Evolutionary conservation across 2,329 filamentous ascomycete species (phyloP).

Genomic region (Trichoderma semiorbis): DNA sequence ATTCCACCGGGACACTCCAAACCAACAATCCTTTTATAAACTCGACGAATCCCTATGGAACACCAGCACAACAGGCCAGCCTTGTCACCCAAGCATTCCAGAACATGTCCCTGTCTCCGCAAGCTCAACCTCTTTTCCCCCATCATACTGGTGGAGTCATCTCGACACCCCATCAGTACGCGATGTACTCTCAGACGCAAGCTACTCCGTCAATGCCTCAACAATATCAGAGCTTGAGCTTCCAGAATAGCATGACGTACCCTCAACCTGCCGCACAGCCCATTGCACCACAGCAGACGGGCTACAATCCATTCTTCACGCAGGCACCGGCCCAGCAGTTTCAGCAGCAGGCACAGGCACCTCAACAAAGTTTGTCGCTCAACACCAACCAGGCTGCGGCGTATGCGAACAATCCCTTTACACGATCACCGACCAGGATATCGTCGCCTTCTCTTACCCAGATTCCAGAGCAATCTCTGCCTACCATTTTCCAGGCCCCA

Average conservation of each 20-base stretch:
- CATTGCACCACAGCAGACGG: conserved; percentile 38
- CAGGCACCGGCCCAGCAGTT: conserved; percentile 27
- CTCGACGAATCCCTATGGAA: conserved; percentile 69
- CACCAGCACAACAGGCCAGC: conserved; percentile 39
- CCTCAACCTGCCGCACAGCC: conserved; percentile 34
- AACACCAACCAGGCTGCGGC: conserved; percentile 37
- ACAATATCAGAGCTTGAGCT: conserved; percentile 37
- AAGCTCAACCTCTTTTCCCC: conserved; percentile 63
- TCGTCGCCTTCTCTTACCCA: conserved; percentile 49
- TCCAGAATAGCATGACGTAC: conserved; percentile 44
- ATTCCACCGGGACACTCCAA: conserved; percentile 60
- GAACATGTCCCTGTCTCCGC: conserved; percentile 62
- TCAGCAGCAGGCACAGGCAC: conserved; percentile 26
- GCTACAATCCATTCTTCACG: conserved; percentile 53
- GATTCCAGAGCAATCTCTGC: conserved; percentile 51
- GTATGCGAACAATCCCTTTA: conserved; percentile 47
- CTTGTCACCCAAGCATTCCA: conserved; percentile 68
- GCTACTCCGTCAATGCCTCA: conserved; percentile 41
- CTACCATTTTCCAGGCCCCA: conserved; percentile 38
- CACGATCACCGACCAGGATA: conserved; percentile 48
- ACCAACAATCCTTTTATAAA: conserved; percentile 54
- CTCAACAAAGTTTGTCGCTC: conserved; percentile 39
- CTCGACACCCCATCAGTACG: conserved; percentile 39
- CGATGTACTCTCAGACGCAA: conserved; percentile 41
- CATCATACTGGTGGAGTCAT: conserved; percentile 66